These are phyloP conservation scores for Aspergillus pseudoviridinutans DNA, from an alignment of 2,329 filamentous ascomycete species.

Conservation along the genomic window DNA sequence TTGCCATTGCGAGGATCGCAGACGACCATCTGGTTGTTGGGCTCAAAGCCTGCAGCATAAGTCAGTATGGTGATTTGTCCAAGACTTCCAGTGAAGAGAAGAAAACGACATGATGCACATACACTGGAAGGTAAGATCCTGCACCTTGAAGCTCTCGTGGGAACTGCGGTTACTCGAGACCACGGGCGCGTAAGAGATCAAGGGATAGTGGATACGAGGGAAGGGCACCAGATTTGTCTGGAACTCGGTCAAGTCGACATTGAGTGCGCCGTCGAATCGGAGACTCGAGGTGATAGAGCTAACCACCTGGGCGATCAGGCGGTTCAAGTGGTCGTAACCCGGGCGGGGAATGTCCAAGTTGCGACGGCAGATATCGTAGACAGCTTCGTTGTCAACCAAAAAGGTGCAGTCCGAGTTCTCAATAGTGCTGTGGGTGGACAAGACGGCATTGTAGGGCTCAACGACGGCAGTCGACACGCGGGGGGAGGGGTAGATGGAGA, in stretches of 20 bases:
- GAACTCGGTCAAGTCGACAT: slow-evolving; percentile 66
- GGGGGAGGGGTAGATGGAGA: slow-evolving; percentile 62
- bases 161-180: slow-evolving; percentile 68
- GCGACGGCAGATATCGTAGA: slow-evolving; percentile 64
- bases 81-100: not conserved
- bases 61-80: slow-evolving; percentile 6
- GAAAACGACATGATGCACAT: slow-evolving; percentile 14
- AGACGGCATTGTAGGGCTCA: slow-evolving; percentile 62
- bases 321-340: slow-evolving; percentile 62
- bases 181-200: slow-evolving; percentile 63
- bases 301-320: slow-evolving; percentile 64
- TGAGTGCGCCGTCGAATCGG: slow-evolving; percentile 63
- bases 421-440: slow-evolving; percentile 57
- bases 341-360: slow-evolving; percentile 63
- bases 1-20: slow-evolving; percentile 64
- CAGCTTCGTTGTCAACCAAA: slow-evolving; percentile 65
- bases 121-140: slow-evolving; percentile 67
- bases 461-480: slow-evolving; percentile 64
- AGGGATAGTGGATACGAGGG: slow-evolving; percentile 63
- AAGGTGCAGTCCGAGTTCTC: slow-evolving; percentile 67
- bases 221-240: slow-evolving; percentile 67
- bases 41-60: slow-evolving; percentile 53
- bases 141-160: slow-evolving; percentile 84
- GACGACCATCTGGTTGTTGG: slow-evolving; percentile 67
- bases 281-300: slow-evolving; percentile 64